Evolutionary conservation across 228 moss, liverwort and hornwort species (phyloP).

Genomic region (Sphagnum fallax): DNA sequence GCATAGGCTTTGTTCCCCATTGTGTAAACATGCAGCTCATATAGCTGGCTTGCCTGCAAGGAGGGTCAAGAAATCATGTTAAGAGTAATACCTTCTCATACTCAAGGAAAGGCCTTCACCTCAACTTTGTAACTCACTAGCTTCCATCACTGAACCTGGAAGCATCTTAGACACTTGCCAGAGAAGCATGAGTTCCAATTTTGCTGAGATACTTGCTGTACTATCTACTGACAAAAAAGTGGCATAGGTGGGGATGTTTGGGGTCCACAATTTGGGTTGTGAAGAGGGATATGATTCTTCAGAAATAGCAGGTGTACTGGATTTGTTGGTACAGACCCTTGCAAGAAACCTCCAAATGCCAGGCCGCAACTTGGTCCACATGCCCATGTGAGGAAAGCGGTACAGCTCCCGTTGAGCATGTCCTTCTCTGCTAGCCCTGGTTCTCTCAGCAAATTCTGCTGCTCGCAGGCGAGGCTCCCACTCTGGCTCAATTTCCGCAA

Average conservation of each 20-base stretch:
- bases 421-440: slow-evolving; percentile 67
- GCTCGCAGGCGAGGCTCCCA: slow-evolving; percentile 89
- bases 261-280: no score
- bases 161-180: no score
- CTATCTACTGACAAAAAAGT: no score
- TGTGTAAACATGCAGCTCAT: slow-evolving; percentile 96
- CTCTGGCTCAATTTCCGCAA: slow-evolving; percentile 94
- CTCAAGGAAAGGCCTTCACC: no score
- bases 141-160: no score
- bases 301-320: no score
- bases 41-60: slow-evolving; percentile 93
- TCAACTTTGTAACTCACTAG: no score
- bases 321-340: slow-evolving; percentile 40
- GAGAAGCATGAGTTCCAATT: no score
- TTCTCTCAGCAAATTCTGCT: slow-evolving; percentile 76
- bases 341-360: slow-evolving; percentile 99
- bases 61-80: neutral
- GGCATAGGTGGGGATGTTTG: no score
- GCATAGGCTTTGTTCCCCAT: slow-evolving; percentile 99
- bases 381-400: slow-evolving; percentile 97
- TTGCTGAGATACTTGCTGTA: no score
- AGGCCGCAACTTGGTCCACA: slow-evolving; percentile 99
- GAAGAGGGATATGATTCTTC: no score
- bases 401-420: slow-evolving; percentile 71
- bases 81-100: neutral